Evolutionary conservation across 169 alveolate genomes (phyloP).

Genomic region (Theileria sp.): DNA sequence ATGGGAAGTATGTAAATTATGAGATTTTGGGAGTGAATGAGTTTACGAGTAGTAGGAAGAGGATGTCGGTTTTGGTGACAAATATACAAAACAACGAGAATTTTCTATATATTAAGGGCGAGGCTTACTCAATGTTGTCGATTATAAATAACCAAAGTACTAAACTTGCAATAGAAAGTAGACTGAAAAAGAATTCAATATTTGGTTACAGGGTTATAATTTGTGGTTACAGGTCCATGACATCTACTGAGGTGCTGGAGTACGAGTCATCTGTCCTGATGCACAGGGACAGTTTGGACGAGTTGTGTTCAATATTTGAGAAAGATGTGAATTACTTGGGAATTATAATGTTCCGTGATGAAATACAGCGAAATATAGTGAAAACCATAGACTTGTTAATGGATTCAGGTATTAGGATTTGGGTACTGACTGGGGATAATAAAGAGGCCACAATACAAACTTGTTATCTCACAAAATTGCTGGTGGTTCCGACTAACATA

Average conservation of each 20-base stretch:
- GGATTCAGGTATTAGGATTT: slow-evolving; percentile 82
- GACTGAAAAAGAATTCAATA: slow-evolving; percentile 74
- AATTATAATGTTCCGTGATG: slow-evolving; percentile 71
- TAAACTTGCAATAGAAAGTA: slow-evolving; percentile 39
- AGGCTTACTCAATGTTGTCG: slow-evolving; percentile 31
- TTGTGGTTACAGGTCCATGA: slow-evolving; percentile 85
- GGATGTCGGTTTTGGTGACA: slow-evolving; percentile 46
- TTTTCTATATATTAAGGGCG: slow-evolving; percentile 26
- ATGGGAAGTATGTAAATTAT: slow-evolving; percentile 19
- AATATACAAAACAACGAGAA: slow-evolving; percentile 22
- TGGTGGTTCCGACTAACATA: slow-evolving; percentile 32
- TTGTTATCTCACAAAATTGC: slow-evolving; percentile 30
- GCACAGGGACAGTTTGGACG: slow-evolving; percentile 31
- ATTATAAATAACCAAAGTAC: slow-evolving; percentile 7
- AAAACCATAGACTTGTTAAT: slow-evolving; percentile 58
- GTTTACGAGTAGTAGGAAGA: slow-evolving; percentile 19
- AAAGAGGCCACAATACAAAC: slow-evolving; percentile 64
- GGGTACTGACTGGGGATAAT: slow-evolving; percentile 86
- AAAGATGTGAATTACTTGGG: slow-evolving; percentile 54
- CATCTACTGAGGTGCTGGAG: slow-evolving; percentile 77
- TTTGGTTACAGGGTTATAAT: slow-evolving; percentile 91
- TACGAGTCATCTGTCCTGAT: slow-evolving; percentile 56
- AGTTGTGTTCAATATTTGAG: slow-evolving; percentile 11
- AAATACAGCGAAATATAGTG: slow-evolving; percentile 65
- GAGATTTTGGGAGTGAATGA: slow-evolving; percentile 39